Percentiles rank a stretch among this genome's conserved stretches.
These are phyloP conservation scores for Claviceps pusilla DNA, from an alignment of 2,329 filamentous ascomycete genomes.

Conservation along the genomic window DNA sequence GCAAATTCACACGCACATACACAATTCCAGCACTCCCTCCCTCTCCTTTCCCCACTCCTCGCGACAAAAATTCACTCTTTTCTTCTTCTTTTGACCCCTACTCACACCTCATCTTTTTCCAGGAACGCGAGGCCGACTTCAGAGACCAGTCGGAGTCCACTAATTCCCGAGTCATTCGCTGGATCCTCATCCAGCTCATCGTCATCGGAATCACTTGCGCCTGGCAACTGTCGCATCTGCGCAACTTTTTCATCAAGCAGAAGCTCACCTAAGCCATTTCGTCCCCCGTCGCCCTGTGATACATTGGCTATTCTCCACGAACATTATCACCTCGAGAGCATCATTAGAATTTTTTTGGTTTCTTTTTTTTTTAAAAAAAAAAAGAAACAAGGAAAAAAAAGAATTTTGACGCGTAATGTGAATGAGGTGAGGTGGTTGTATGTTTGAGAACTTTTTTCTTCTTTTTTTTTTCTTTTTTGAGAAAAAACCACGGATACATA, in stretches of 20 bases:
- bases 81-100: too few relatives aligned
- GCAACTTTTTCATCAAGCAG: constrained; percentile 99
- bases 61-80: neutral
- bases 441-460: neutral
- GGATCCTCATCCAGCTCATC: constrained; percentile 80
- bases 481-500: neutral
- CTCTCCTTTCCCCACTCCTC: neutral
- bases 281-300: too few relatives aligned
- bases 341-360: neutral
- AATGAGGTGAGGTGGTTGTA: neutral
- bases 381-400: too few relatives aligned
- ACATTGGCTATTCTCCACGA: neutral
- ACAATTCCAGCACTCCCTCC: neutral
- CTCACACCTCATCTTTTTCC: neutral
- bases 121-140: constrained; percentile 97
- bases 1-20: neutral
- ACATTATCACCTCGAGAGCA: neutral
- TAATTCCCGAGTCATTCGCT: constrained; percentile 80
- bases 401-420: neutral
- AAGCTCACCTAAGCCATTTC: constrained; percentile 60
- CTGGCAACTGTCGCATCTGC: constrained; percentile 91
- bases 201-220: constrained; percentile 79
- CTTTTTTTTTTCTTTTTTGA: too few relatives aligned
- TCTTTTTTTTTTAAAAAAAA: neutral
- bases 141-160: constrained; percentile 91